Conservation (phyloP, 129 eudicot species). For the Pulicaria dysenterica region DNA sequence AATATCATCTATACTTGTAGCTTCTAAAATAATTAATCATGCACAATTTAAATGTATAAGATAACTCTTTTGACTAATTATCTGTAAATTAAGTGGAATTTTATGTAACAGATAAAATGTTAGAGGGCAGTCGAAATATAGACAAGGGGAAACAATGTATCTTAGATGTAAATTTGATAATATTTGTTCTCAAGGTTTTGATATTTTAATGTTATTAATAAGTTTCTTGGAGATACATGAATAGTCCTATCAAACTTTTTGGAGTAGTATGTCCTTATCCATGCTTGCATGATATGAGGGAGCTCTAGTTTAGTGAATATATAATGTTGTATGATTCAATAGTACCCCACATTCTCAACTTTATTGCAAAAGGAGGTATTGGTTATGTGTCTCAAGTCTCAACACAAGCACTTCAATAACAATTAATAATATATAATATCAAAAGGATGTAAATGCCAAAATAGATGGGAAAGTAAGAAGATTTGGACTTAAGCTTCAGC, state of each 20-base stretch:
- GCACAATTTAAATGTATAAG: no score
- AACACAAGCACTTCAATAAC: conserved; percentile 14
- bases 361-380: conserved; percentile 17
- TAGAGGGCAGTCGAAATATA: neutral
- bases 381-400: conserved; percentile 21
- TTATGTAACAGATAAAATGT: neutral
- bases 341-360: conserved; percentile 28
- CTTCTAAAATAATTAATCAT: no score
- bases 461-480: conserved; percentile 12
- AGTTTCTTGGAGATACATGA: neutral
- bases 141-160: no score
- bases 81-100: neutral
- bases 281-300: conserved; percentile 12
- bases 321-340: conserved; percentile 17
- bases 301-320: neutral
- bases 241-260: conserved; percentile 25
- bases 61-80: no score
- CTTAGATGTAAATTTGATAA: no score
- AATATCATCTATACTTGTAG: no score
- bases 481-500: conserved; percentile 34
- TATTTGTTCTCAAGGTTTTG: no score
- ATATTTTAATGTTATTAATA: no score
- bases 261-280: conserved; percentile 30
- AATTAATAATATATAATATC: no score
- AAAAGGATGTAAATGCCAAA: conserved; percentile 33